Percentiles rank a stretch among this genome's conserved stretches.
These are phyloP conservation scores for rapeseed (Brassica napus) DNA, from an alignment of 345 rosid genomes.

Conservation along the genomic window DNA sequence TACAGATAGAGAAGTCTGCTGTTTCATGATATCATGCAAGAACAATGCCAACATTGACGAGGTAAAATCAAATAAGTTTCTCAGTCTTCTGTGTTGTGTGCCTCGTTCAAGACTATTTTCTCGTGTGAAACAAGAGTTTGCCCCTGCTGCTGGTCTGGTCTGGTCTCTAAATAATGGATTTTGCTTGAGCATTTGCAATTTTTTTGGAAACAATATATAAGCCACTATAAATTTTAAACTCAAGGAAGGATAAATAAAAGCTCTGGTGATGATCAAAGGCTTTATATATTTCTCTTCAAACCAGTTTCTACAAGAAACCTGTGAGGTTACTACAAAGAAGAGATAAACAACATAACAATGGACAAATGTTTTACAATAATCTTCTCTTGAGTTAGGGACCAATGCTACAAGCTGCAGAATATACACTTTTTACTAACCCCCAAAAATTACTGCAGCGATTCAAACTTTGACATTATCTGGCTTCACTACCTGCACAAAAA, in stretches of 20 bases:
- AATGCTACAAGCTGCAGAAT: constrained; percentile 25
- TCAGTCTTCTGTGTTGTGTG: neutral
- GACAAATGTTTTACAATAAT: constrained; percentile 13
- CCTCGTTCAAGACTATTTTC: neutral
- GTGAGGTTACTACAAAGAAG: constrained; percentile 8
- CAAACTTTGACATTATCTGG: neutral
- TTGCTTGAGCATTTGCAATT: constrained; percentile 15
- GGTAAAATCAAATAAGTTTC: neutral
- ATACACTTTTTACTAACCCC: neutral
- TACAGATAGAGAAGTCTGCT: neutral
- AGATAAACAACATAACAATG: constrained; percentile 2
- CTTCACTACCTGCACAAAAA: constrained; percentile 14
- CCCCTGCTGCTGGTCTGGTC: neutral
- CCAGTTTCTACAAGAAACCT: constrained; percentile 10
- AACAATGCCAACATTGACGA: neutral
- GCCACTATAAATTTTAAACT: neutral
- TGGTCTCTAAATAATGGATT: neutral
- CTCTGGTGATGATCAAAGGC: neutral
- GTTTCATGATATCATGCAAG: neutral
- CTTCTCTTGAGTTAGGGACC: constrained; percentile 6
- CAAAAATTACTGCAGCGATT: constrained; percentile 10
- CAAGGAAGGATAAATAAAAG: neutral
- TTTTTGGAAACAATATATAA: neutral
- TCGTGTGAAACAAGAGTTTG: neutral
- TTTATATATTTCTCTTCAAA: constrained; percentile 3